Percentiles rank a stretch among this genome's conserved stretches.
Evolutionary conservation across 805 yeast genomes (phyloP).

Genomic region (Tetrapisispora namnaoensis): DNA sequence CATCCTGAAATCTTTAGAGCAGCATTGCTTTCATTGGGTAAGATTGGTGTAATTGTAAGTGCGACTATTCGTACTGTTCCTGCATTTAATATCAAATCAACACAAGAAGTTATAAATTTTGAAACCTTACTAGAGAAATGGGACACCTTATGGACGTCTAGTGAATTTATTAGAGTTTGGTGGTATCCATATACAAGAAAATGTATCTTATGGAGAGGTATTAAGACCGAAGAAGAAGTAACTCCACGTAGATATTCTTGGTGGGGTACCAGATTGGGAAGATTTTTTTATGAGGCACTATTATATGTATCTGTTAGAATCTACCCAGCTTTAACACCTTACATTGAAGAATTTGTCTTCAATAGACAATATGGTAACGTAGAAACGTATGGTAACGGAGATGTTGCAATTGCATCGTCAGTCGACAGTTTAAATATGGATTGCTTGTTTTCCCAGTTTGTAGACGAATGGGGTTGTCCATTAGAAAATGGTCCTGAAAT

Average conservation of each 20-base stretch:
- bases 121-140: slow-evolving; percentile 61
- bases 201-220: slow-evolving; percentile 86
- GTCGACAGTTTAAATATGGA: slow-evolving; percentile 91
- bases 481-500: slow-evolving; percentile 66
- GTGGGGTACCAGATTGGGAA: slow-evolving; percentile 75
- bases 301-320: slow-evolving; percentile 71
- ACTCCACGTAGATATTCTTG: slow-evolving; percentile 63
- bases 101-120: slow-evolving; percentile 73
- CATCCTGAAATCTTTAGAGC: slow-evolving; percentile 67
- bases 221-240: slow-evolving; percentile 55
- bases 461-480: slow-evolving; percentile 97
- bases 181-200: slow-evolving; percentile 92
- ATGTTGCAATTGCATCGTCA: slow-evolving; percentile 63
- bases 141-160: slow-evolving; percentile 74
- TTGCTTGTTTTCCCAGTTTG: slow-evolving; percentile 87
- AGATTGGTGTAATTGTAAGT: slow-evolving; percentile 78
- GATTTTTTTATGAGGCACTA: slow-evolving; percentile 69
- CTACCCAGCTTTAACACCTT: slow-evolving; percentile 70
- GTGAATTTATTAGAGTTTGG: slow-evolving; percentile 92
- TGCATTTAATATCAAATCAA: slow-evolving; percentile 65
- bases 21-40: slow-evolving; percentile 77
- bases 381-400: slow-evolving; percentile 36
- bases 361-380: slow-evolving; percentile 72
- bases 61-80: slow-evolving; percentile 84
- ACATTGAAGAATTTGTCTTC: slow-evolving; percentile 76